Evolutionary conservation across 805 yeast genomes (phyloP).

Genomic region (Wickerhamiella nectarea): DNA sequence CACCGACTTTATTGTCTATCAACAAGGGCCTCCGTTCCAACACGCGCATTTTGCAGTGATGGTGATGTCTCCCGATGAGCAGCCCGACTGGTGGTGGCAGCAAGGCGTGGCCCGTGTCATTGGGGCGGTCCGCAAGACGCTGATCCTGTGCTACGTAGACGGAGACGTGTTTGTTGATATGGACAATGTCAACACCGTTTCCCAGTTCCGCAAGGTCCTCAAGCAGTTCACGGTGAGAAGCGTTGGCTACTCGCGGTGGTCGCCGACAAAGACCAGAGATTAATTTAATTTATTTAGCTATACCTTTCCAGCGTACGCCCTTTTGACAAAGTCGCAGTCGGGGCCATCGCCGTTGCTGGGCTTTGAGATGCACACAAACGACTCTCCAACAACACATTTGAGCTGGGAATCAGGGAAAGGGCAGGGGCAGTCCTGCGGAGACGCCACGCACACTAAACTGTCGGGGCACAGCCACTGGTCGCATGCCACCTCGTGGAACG

Average conservation of each 20-base stretch:
- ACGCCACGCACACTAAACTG: slow-evolving; percentile 62
- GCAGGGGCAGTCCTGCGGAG: slow-evolving; percentile 72
- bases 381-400: slow-evolving; percentile 64
- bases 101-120: slow-evolving; percentile 66
- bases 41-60: slow-evolving; percentile 80
- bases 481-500: slow-evolving; percentile 34
- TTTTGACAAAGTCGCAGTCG: slow-evolving; percentile 75
- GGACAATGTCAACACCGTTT: slow-evolving; percentile 17
- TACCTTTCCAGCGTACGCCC: slow-evolving; percentile 51
- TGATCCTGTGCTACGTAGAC: slow-evolving; percentile 57
- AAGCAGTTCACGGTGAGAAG: slow-evolving; percentile 44
- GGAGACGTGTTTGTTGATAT: slow-evolving; percentile 17
- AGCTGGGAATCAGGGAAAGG: slow-evolving; percentile 75
- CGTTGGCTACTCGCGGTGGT: slow-evolving; percentile 65
- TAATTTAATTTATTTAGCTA: slow-evolving; percentile 27
- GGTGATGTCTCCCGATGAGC: slow-evolving; percentile 27
- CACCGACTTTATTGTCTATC: slow-evolving; percentile 67
- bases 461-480: slow-evolving; percentile 64
- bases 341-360: slow-evolving; percentile 42
- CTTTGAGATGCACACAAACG: slow-evolving; percentile 70
- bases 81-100: slow-evolving; percentile 43
- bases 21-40: slow-evolving; percentile 86
- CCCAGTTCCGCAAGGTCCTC: slow-evolving; percentile 28
- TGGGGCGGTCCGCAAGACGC: slow-evolving; percentile 71
- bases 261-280: slow-evolving; percentile 72